Evolutionary conservation across 2,329 filamentous ascomycete species (phyloP), one percentile per base, ranked within the genome.

Genomic region (Xylaria sp.): DNA sequence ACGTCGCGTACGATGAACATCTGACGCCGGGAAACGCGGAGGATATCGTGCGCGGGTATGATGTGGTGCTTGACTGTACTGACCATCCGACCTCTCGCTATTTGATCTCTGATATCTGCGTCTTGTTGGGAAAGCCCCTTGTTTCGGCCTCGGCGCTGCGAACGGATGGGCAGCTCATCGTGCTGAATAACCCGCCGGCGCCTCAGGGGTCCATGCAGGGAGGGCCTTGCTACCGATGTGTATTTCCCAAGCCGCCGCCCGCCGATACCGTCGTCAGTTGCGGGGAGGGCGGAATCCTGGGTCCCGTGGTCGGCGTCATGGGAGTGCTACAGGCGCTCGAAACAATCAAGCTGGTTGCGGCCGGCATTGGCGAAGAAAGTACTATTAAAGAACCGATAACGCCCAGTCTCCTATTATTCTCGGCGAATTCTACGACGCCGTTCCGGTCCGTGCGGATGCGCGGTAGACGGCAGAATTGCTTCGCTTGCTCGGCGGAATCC

Each of bases 21-120:
- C 81, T 97, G 11, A 85, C 83, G 0, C 81, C 91, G 0, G 76
- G 84, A 60, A 90, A 88, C 55, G 89, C 91, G 0, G 75, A 84
- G 5, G 73, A 78, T 0, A 85, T 91, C 47, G 83, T 96, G 58
- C 75, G 78, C 0, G 68, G 78, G 3, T 97, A 96, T 71, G 91
- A 96, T 68, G 67, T 97, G 0, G 85, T 97, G 1, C 84, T 99
- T 10, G 94, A 99, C 74, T 99, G 94, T 73, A 97, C 93, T 8
- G 94, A 99, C 74, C 92, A 93, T 65, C 93, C 94, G 0, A 88
- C 90, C 1, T 90, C 91, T 0, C 89, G 94, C 49, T 97, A 99
- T 72, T 83, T 97, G 51, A 90, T 97, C 65, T 96, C 91, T 0
- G 94, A 99, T 71, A 84, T 89, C 13, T 95, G 91, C 67, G 89